Base-by-base conservation (phyloP, 768 basidiomycete species). In the Exidia glandulosa region DNA sequence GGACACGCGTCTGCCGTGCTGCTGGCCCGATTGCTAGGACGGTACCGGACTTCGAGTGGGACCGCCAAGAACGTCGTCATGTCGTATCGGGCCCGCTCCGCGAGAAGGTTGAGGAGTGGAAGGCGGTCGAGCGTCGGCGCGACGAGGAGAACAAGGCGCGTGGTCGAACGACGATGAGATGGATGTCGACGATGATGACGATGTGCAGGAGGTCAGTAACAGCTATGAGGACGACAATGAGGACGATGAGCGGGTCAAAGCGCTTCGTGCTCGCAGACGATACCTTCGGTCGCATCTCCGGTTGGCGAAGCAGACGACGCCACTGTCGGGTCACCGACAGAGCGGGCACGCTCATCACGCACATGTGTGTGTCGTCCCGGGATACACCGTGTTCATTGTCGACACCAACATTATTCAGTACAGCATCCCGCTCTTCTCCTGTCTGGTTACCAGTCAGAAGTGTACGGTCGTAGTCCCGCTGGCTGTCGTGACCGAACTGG, bases 381-480 rank as follows among this genome's bases (percentile, higher is more conserved):
- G 95, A 2, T 96, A 93, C 72, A 92, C 92, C 12, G 77, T 88
- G 50, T 85, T 99, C 60, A 86, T 99, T 30, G 76, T 95, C 67
- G 95, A 98, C 72, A 97, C 95, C 55, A 98, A 98, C 74, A 90
- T 97, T 59, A 76, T 99, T 0, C 79, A 98, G 16, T 88, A 90
- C 0, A 92, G 91, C 0, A 77, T 97, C 3, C 70, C 84, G 0
- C 76, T 87, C 64, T 78, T 99, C 61, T 71, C 81, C 0, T 79
- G 85, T 13, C 77, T 98, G 61, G 77, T 97, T 57, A 90, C 95
- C 70, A 85, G 83, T 61, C 72, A 84, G 19, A 76, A 76, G 30
- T 98, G 94, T 92, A 96, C 91, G 0, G 78, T 95, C 52, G 77
- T 99, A 60, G 76, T 99, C 0, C 96, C 96, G 3, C 81, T 98